phyloP scores from a whole-genome alignment of 2,329 filamentous ascomycete genomes.

The Monosporascus sp. region DNA sequence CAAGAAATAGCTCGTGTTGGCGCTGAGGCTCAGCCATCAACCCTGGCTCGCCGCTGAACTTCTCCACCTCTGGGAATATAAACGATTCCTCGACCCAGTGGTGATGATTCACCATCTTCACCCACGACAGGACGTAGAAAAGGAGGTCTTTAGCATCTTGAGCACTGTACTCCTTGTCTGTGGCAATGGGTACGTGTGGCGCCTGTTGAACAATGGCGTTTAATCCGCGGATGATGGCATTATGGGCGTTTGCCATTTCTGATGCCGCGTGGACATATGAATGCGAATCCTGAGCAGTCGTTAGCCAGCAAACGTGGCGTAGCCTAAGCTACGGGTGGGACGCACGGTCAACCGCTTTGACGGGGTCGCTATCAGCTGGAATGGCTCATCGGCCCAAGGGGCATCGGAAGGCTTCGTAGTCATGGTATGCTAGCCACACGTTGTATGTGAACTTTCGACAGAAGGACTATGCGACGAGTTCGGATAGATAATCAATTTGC shows the following conservation, averaged over 20 bases:
- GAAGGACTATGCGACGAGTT: not conserved
- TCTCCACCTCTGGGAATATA: slow-evolving; percentile 31
- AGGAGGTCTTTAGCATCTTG: slow-evolving; percentile 22
- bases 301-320: not conserved
- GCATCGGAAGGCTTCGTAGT: slow-evolving; percentile 6
- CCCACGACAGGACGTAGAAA: slow-evolving; percentile 27
- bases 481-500: not conserved
- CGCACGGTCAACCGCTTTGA: slow-evolving; percentile 32
- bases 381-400: slow-evolving; percentile 9
- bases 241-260: slow-evolving; percentile 20
- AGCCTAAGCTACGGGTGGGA: slow-evolving; percentile 11
- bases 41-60: slow-evolving; percentile 21
- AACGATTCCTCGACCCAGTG: slow-evolving; percentile 28
- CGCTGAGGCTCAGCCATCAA: slow-evolving; percentile 28
- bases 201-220: slow-evolving; percentile 30
- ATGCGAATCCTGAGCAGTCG: slow-evolving; percentile 8
- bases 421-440: not conserved
- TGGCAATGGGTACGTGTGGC: slow-evolving; percentile 11
- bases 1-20: slow-evolving; percentile 30
- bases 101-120: slow-evolving; percentile 31
- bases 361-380: slow-evolving; percentile 13
- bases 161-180: slow-evolving; percentile 3
- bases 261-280: slow-evolving; percentile 12
- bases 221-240: slow-evolving; percentile 23
- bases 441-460: not conserved